Evolutionary conservation across 805 yeast species (phyloP).

Genomic region (Hanseniaspora thailandica): DNA sequence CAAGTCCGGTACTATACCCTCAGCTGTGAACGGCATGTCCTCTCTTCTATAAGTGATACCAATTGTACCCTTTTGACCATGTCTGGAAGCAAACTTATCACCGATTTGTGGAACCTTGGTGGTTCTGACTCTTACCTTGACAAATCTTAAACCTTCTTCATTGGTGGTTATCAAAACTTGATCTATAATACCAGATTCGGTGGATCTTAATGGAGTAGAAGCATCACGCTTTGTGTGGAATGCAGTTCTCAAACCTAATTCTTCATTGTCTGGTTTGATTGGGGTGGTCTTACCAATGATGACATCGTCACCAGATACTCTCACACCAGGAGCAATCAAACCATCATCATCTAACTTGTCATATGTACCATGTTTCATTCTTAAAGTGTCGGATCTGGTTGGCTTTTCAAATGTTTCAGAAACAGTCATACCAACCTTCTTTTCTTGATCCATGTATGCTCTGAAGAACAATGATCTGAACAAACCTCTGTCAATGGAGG

Average conservation of each 20-base stretch:
- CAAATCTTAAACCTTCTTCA: slow-evolving; percentile 95
- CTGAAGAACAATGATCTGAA: slow-evolving; percentile 93
- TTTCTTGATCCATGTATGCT: slow-evolving; percentile 97
- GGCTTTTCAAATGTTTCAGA: slow-evolving; percentile 98
- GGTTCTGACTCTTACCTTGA: slow-evolving; percentile 97
- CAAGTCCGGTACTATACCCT: slow-evolving; percentile 94
- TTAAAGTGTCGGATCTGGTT: slow-evolving; percentile 80
- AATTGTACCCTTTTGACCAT: slow-evolving; percentile 99
- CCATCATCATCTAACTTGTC: slow-evolving; percentile 98
- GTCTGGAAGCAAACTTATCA: slow-evolving; percentile 98
- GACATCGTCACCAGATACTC: slow-evolving; percentile 98
- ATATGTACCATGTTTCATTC: slow-evolving; percentile 95
- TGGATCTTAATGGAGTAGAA: slow-evolving; percentile 89
- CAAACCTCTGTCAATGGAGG: slow-evolving; percentile 90
- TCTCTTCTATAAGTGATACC: slow-evolving; percentile 98
- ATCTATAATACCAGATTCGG: slow-evolving; percentile 97
- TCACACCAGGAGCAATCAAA: slow-evolving; percentile 90
- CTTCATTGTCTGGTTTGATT: slow-evolving; percentile 97
- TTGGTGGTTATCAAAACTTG: slow-evolving; percentile 93
- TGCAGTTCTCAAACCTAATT: slow-evolving; percentile 95
- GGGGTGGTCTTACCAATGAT: slow-evolving; percentile 98
- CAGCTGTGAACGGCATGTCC: slow-evolving; percentile 95
- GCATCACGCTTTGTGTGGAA: slow-evolving; percentile 98
- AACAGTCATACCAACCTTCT: slow-evolving; percentile 95
- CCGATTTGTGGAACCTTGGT: slow-evolving; percentile 98